Evolutionary conservation across 2,329 filamentous ascomycete genomes (phyloP), one percentile per base, ranked within the genome.

Genomic region (Volutella citrinella): DNA sequence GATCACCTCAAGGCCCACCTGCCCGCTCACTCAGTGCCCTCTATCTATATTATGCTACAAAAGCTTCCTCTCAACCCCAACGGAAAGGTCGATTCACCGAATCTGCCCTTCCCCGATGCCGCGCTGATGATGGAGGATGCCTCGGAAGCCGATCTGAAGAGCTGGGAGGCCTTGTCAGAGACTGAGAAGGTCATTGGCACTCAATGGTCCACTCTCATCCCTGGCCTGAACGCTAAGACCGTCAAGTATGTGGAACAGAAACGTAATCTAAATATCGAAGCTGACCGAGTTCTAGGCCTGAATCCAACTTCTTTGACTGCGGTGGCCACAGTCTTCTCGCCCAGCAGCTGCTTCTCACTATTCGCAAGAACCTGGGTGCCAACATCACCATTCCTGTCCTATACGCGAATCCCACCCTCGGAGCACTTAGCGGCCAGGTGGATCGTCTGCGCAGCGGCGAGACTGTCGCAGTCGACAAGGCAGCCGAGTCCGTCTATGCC

Each of bases 71-170:
- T 89, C 82, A 16, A 85, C 53, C 83, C 83, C 13, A 87, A 87
- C 48, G 83, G 84, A 47, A 90, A 90, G 63, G 78, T 89, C 27
- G 87, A 91, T 61, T 82, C 78, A 57, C 82, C 84, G 13, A 79
- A 78, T 3, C 65, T 93, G 33, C 87, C 86, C 1, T 90, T 88
- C 72, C 86, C 87, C 1, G 86, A 91, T 57, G 25, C 34, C 11
- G 6, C 21, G 27, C 75, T 86, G 49, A 70, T 83, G 20, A 73
- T 59, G n/a, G 53, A 55, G 30, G 59, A 58, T 15, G 57, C 58
- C 8, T 54, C 58, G 1, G 57, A 59, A 10, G 59, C 61, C 32
- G 59, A 63, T 33, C 27, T 59, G 16, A 59, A 59, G 64, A 80
- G 85, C 51, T 80, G 79, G 40, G 75, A 76, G 13, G 21, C 50